Base-by-base conservation (phyloP, 805 yeast species). In the Crinitomyces ghanaensis region DNA sequence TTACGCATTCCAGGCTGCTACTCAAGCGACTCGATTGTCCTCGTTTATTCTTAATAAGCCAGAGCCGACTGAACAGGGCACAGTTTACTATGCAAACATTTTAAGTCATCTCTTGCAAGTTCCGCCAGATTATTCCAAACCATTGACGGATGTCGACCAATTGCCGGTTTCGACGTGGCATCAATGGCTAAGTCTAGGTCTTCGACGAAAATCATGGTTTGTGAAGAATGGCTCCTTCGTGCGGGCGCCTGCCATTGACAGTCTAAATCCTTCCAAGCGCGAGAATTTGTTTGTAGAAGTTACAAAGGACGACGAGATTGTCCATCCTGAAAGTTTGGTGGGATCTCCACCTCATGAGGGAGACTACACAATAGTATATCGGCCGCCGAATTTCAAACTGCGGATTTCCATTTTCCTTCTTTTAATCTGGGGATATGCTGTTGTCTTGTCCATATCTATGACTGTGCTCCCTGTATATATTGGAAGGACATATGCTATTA, bases 161-260 rank as follows among this genome's bases (percentile, higher is more conserved):
- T 7, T 7, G 9, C 7, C 12, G 17, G 15, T 17, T 28, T 6
- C 6, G 8, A 17, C 16, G 19, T 28, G 30, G 30, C 21, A 28
- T 28, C n/a, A n/a, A n/a, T n/a, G n/a, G n/a, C 70, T 70, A 17
- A 59, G 74, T 2, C 12, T 31, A 1, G 53, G 60, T 2, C 45
- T 46, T 2, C 75, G 79, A 0, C 33, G 39, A 2, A 51, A 49
- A 7, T 74, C 79, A 0, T 74, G 71, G 30, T 79, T 79, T 49
- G 73, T 82, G 5, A 86, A 86, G 0, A 78, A 82, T 53, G 98
- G 98, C 3, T 61, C 63, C 30, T 78, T 71, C 47, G 72, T 86
- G 21, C 71, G 97, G 36, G 98, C 85, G 1, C 98, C 98, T 1
- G 77, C 73, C 38, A 70, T 70, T 42, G 96, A 86, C 50, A 76